Percentiles rank a stretch among this genome's conserved stretches.
Conservation (phyloP, 192 early-diverging fungal genomes). For the Diversispora eburnea region DNA sequence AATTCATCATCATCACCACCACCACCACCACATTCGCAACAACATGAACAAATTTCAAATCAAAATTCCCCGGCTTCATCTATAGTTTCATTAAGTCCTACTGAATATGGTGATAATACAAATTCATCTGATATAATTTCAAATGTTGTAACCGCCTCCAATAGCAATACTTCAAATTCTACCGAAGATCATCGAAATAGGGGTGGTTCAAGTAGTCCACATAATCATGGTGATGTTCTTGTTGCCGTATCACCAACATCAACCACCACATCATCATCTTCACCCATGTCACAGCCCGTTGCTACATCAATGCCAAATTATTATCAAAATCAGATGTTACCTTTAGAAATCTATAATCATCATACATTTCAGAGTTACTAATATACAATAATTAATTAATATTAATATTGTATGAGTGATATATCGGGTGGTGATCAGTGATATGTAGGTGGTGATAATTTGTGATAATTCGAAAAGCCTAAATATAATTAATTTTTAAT, state of each 20-base stretch:
- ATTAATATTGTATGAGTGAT: too few relatives aligned
- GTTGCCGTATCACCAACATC: conserved; percentile 1
- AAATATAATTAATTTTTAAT: too few relatives aligned
- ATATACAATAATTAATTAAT: too few relatives aligned
- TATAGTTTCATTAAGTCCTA: conserved; percentile 1
- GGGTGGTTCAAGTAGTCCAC: not conserved
- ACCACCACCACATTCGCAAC: not conserved
- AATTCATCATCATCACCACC: not conserved
- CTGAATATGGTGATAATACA: not conserved
- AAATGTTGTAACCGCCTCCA: not conserved
- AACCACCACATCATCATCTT: not conserved
- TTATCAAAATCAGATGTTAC: not conserved
- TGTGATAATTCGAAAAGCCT: too few relatives aligned
- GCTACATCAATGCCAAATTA: not conserved
- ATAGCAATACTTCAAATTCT: not conserved
- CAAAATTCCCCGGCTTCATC: not conserved
- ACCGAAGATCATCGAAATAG: not conserved
- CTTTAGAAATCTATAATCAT: conserved; percentile 1
- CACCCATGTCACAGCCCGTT: not conserved
- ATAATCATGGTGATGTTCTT: not conserved
- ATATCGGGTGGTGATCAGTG: too few relatives aligned
- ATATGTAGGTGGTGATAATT: too few relatives aligned
- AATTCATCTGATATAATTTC: not conserved
- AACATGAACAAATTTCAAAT: not conserved
- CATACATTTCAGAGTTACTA: not conserved